Base-by-base conservation (phyloP, 2,329 filamentous ascomycete genomes). In the Fusarium anthophilum region DNA sequence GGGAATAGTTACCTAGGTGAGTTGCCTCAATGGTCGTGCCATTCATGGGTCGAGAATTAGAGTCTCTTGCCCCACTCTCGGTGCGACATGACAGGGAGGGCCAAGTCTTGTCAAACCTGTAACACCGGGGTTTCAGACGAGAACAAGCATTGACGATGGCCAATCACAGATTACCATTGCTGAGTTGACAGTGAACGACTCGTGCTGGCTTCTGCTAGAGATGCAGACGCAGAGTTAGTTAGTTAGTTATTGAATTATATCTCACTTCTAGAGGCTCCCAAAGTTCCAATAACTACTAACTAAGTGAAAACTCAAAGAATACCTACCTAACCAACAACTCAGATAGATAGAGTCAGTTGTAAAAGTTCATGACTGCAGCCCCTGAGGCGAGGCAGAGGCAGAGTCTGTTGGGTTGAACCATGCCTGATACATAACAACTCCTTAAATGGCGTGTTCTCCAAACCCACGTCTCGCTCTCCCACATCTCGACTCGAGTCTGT, bases 41-140 rank as follows among this genome's bases (percentile, higher is more conserved):
- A 70, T 41, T 65, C 37, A 70, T 70, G 45, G 54, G 54, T 9
- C 57, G 55, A 60, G 71, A 72, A 51, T 64, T 62, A 28, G 37
- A 57, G 56, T 43, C 35, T 14, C 15, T 30, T 26, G 20, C 54
- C 38, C 72, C 72, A 38, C 72, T 62, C n/a, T 58, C 56, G 71
- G 55, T 76, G 53, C 65, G 51, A 78, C 74, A 28, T 64, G 53
- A 39, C 72, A 69, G 66, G 76, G 56, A 47, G 61, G 70, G 45
- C 61, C 69, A 69, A 65, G 75, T 66, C 72, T 59, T 69, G 67
- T 71, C 64, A 63, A 68, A 78, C 76, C 76, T 78, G 76, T 76
- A 78, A 78, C 76, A 77, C 61, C 60, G 74, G 71, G 76, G 74
- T 76, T 73, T 72, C 72, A 74, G 69, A 76, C 59, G 39, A 54